These are phyloP conservation scores for Phytophthora pseudosyringae DNA, from an alignment of 352 stramenopile species.

Conservation along the genomic window DNA sequence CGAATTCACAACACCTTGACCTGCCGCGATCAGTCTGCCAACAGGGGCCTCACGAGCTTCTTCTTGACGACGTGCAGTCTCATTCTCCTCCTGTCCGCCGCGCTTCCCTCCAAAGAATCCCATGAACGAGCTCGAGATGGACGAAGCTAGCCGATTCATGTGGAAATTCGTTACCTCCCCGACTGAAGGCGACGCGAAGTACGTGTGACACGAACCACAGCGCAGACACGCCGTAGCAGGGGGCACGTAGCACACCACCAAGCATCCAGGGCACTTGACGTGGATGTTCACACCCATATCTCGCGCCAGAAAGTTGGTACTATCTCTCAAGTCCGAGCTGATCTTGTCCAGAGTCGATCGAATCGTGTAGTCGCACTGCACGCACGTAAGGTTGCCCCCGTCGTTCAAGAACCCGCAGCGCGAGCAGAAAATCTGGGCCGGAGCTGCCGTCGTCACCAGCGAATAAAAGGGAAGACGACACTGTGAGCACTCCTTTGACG, in stretches of 20 bases:
- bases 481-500: slow-evolving; percentile 61
- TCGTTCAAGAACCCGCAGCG: slow-evolving; percentile 81
- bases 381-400: slow-evolving; percentile 65
- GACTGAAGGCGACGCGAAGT: slow-evolving; percentile 82
- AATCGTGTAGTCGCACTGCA: slow-evolving; percentile 78
- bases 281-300: slow-evolving; percentile 88
- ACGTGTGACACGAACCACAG: slow-evolving; percentile 81
- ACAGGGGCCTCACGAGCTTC: slow-evolving; percentile 55
- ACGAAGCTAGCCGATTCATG: slow-evolving; percentile 76
- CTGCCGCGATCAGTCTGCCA: slow-evolving; percentile 67
- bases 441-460: slow-evolving; percentile 65
- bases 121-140: slow-evolving; percentile 81
- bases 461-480: slow-evolving; percentile 73
- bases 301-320: slow-evolving; percentile 78
- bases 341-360: slow-evolving; percentile 82
- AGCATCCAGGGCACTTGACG: slow-evolving; percentile 83
- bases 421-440: slow-evolving; percentile 81
- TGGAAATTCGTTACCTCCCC: slow-evolving; percentile 88
- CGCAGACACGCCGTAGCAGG: slow-evolving; percentile 79
- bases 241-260: slow-evolving; percentile 75
- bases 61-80: slow-evolving; percentile 35
- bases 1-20: slow-evolving; percentile 51
- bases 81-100: slow-evolving; percentile 28
- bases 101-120: slow-evolving; percentile 63
- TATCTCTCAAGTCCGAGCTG: slow-evolving; percentile 72